Evolutionary conservation across 2,329 filamentous ascomycete species (phyloP).

Genomic region (Stagonosporopsis vannaccii): DNA sequence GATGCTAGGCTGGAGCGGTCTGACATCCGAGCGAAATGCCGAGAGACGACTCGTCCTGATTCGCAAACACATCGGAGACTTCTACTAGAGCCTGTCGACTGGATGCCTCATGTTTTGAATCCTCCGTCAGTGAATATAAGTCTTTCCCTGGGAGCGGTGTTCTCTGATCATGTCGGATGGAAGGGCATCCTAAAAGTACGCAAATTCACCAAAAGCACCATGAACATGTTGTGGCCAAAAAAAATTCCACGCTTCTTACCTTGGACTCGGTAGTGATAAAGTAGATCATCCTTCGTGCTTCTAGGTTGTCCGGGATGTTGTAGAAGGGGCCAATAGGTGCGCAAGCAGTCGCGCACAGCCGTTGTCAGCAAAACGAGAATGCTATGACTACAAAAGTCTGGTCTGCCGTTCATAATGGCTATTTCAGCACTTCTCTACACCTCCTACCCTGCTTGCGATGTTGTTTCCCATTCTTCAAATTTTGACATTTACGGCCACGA

Average conservation of each 20-base stretch:
- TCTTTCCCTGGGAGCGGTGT: not conserved
- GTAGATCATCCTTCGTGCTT: slow-evolving; percentile 1
- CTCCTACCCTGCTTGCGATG: not conserved
- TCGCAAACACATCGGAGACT: not conserved
- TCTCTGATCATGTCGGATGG: not conserved
- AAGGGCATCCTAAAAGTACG: not conserved
- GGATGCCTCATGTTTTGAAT: not conserved
- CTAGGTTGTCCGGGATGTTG: not conserved
- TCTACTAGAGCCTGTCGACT: not conserved
- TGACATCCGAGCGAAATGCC: not conserved
- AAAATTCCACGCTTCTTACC: not conserved
- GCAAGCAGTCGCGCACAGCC: not conserved
- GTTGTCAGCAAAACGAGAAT: not conserved
- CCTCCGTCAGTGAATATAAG: not conserved
- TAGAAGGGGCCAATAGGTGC: not conserved
- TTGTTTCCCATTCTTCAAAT: slow-evolving; percentile 5
- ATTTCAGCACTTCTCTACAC: not conserved
- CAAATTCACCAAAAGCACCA: not conserved
- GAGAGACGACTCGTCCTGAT: not conserved
- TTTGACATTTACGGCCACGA: slow-evolving; percentile 17
- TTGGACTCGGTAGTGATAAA: not conserved
- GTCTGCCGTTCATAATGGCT: not conserved
- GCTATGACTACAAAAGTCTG: not conserved
- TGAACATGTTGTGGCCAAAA: not conserved
- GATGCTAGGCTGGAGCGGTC: not conserved